Evolutionary conservation across 495 filamentous ascomycete species (phyloP).

Genomic region (Astrothelium subdiscretum): DNA sequence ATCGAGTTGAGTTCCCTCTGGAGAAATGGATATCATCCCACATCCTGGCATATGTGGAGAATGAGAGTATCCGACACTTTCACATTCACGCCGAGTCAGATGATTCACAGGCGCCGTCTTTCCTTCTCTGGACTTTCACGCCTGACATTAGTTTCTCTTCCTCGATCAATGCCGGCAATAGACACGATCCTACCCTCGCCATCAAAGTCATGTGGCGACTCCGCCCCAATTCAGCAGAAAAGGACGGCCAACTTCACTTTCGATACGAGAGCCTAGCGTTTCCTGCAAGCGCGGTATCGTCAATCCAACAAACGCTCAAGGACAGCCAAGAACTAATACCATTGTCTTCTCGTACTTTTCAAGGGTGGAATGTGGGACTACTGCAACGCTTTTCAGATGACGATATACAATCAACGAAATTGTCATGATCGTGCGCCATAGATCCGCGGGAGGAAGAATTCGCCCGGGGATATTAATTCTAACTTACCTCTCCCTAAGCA

Average conservation of each 20-base stretch:
- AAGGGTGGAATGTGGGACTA: conserved; percentile 20
- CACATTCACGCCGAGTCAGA: conserved; percentile 10
- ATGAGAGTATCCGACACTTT: conserved; percentile 23
- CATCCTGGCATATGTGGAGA: conserved; percentile 22
- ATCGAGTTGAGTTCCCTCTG: conserved; percentile 6
- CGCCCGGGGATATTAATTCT: no score
- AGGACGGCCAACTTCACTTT: not conserved
- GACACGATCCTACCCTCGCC: conserved; percentile 20
- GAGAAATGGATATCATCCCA: conserved; percentile 29
- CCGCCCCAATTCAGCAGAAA: not conserved
- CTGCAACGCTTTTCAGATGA: conserved; percentile 17
- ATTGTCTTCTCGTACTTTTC: conserved; percentile 13
- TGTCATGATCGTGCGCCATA: not conserved
- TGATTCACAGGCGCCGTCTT: not conserved
- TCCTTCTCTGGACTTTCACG: conserved; percentile 27
- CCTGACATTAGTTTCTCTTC: conserved; percentile 24
- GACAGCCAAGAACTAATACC: conserved; percentile 18
- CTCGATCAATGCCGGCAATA: conserved; percentile 8
- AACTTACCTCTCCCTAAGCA: no score
- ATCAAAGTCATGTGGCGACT: conserved; percentile 24
- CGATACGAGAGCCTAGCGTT: conserved; percentile 17
- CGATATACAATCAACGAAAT: not conserved
- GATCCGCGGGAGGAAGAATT: no score
- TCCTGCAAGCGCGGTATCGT: conserved; percentile 3
- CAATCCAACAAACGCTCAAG: conserved; percentile 12